phyloP scores from a whole-genome alignment of 1,139 yeast genomes.

The Saccharomyces hybrid region DNA sequence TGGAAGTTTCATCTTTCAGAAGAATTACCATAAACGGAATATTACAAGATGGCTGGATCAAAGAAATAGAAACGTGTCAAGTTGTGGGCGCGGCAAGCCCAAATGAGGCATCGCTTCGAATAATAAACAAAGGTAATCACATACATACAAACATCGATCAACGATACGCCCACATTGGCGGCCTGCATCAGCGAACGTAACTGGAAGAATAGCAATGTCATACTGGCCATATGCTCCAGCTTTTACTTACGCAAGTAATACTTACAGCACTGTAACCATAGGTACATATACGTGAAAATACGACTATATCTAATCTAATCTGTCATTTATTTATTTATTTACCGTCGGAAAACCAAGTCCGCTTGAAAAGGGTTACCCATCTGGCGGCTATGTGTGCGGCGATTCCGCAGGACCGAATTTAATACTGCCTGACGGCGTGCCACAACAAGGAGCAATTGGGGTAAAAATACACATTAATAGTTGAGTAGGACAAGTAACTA shows the following conservation, averaged over 20 bases:
- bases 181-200: neutral
- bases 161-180: constrained; percentile 1
- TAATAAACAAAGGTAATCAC: constrained; percentile 1
- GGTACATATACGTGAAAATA: neutral
- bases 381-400: constrained; percentile 1
- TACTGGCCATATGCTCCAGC: neutral
- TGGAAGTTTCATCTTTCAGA: constrained; percentile 64
- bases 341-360: neutral
- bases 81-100: neutral
- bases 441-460: neutral
- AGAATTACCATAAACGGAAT: constrained; percentile 68
- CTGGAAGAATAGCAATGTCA: neutral
- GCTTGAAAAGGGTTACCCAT: neutral
- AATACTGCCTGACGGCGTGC: neutral
- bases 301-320: neutral
- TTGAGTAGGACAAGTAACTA: neutral
- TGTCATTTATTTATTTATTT: neutral
- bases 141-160: constrained; percentile 4
- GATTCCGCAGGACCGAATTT: neutral
- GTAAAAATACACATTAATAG: neutral
- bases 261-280: neutral
- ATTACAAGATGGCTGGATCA: constrained; percentile 63
- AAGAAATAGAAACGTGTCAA: constrained; percentile 46
- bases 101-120: neutral
- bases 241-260: neutral